Evolutionary conservation across 2,329 filamentous ascomycete genomes (phyloP), one percentile per base, ranked within the genome.

Genomic region (Raffaelea albimanens): DNA sequence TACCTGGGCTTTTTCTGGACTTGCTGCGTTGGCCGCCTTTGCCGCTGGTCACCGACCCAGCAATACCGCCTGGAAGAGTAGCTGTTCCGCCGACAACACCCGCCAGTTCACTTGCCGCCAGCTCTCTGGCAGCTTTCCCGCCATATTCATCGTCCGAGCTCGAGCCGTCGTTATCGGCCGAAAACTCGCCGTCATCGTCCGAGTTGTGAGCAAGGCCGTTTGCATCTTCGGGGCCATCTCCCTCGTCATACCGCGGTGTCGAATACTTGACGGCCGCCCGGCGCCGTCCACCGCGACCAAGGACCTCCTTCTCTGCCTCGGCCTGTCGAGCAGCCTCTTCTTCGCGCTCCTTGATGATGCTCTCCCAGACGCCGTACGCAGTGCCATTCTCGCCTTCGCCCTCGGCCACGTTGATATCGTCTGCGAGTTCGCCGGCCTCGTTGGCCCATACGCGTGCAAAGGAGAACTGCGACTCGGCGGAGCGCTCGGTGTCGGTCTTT

Each of bases 391-490:
- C 13, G 13, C 40, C 19, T 40, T 76, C 73, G 22, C 77, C 70
- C 2, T 73, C 22, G 3, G 23, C 77, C 70, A 69, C 67, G 21
- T 78, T 71, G 20, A 85, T 61, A 21, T 78, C 73, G 18, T 85
- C 82, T 43, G 82, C 75, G 5, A 95, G 70, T 0, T 72, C 70
- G 8, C 76, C 79, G 55, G 80, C 78, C 33, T 94, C 85, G 57
- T 95, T 94, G 4, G 84, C 85, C 93, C 93, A 98, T 2, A 98
- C 84, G 40, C 87, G 80, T 36, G 91, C 91, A 63, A 93, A 87
- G 4, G 85, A 87, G 62, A 96, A 98, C 48, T 90, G 85, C 0
- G 81, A 83, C 60, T 94, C 86, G 1, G 82, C 49, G 39, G 47
- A 44, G 20, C 70, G 65, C 43, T 88, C 80, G 2, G 80, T 74